Conservation (phyloP, 306 rosid species). For the Oemleria cerasiformis region DNA sequence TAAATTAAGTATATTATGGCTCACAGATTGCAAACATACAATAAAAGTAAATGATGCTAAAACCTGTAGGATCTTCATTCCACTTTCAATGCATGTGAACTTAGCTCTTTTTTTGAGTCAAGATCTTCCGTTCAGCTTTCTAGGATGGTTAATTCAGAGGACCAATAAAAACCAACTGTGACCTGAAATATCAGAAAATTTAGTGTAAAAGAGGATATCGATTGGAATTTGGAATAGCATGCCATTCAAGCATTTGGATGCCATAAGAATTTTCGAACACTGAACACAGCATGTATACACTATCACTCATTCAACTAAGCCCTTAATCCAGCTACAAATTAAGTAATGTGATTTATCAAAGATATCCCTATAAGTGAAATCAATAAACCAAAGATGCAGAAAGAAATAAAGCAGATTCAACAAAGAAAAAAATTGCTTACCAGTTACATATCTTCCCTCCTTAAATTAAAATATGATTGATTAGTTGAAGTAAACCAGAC, state of each 20-base stretch:
- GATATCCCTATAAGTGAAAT: neutral
- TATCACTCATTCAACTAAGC: neutral
- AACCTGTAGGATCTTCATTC: conserved; percentile 8
- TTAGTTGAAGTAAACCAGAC: neutral
- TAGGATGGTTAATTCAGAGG: neutral
- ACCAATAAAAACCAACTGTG: neutral
- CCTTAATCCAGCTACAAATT: neutral
- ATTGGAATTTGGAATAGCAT: neutral
- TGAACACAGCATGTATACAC: neutral
- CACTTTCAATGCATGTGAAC: neutral
- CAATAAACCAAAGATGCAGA: neutral
- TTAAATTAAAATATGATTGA: too few relatives aligned
- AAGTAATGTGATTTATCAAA: neutral
- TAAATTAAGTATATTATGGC: neutral
- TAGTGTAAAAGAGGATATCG: neutral
- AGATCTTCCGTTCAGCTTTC: neutral
- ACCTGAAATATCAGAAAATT: neutral
- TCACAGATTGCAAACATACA: neutral
- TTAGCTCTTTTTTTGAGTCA: neutral
- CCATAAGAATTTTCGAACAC: neutral
- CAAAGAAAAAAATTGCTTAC: too few relatives aligned
- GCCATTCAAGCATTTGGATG: neutral
- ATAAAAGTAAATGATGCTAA: neutral
- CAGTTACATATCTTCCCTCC: neutral
- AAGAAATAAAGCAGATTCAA: neutral